Evolutionary conservation across 106 monocot species (phyloP).

Genomic region (Phalaenopsis equestris): DNA sequence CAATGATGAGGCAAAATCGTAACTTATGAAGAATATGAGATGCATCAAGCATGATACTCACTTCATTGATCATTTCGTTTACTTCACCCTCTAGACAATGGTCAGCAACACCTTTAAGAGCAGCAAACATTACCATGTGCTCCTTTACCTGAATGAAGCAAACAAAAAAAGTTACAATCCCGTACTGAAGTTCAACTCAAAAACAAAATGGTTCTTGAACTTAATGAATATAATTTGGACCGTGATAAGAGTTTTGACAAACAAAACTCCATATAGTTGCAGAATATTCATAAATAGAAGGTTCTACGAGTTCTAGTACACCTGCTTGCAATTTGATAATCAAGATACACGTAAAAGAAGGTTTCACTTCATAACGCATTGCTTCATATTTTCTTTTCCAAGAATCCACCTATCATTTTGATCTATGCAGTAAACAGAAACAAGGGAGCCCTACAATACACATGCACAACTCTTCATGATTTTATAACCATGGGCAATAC

Average conservation of each 20-base stretch:
- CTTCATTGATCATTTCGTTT: conserved; percentile 75
- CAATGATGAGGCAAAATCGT: not conserved
- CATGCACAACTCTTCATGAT: too few species aligned
- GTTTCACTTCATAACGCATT: too few species aligned
- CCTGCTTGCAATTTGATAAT: not conserved
- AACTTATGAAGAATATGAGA: not conserved
- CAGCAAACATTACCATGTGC: conserved; percentile 80
- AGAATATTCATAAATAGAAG: too few species aligned
- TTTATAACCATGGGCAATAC: too few species aligned
- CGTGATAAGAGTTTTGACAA: not conserved
- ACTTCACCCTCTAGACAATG: conserved; percentile 41
- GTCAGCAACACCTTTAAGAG: conserved; percentile 63
- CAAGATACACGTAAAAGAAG: too few species aligned
- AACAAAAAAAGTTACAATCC: not conserved
- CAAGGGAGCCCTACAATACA: too few species aligned
- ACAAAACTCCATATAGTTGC: too few species aligned
- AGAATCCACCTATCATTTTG: too few species aligned
- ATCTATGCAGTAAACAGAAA: too few species aligned
- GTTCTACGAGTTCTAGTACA: too few species aligned
- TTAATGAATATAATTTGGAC: not conserved
- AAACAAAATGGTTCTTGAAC: not conserved
- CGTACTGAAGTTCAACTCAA: not conserved
- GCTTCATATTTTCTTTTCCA: too few species aligned
- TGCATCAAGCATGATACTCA: conserved; percentile 27
- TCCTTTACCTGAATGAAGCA: conserved; percentile 61